These are phyloP conservation scores for Ziziphus jujuba DNA, from an alignment of 306 rosid genomes.

Conservation along the genomic window DNA sequence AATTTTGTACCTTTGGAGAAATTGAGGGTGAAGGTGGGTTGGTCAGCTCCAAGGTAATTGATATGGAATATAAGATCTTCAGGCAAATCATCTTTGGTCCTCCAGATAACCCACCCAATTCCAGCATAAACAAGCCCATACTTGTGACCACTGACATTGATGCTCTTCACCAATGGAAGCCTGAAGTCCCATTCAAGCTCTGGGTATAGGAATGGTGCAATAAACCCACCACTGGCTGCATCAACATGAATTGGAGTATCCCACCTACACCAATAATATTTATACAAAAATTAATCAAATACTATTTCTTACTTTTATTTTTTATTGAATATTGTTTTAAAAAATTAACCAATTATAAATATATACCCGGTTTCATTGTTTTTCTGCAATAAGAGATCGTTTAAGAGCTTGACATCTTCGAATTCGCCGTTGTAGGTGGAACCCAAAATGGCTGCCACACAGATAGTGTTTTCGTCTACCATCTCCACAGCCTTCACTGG, in stretches of 20 bases:
- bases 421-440: constrained; percentile 82
- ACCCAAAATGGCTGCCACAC: constrained; percentile 82
- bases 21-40: constrained; percentile 41
- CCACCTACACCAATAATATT: constrained; percentile 40
- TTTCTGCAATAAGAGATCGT: constrained; percentile 53
- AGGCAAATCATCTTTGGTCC: constrained; percentile 59
- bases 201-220: constrained; percentile 78
- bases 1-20: constrained; percentile 29
- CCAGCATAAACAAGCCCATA: constrained; percentile 89
- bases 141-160: constrained; percentile 83
- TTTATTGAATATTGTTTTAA: neutral
- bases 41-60: constrained; percentile 41
- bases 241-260: constrained; percentile 82
- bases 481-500: constrained; percentile 66
- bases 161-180: constrained; percentile 78
- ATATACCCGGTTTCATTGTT: constrained; percentile 59
- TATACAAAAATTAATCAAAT: neutral
- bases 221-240: constrained; percentile 82
- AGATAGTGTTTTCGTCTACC: constrained; percentile 83
- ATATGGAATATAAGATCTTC: constrained; percentile 58
- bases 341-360: neutral
- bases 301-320: too few relatives aligned
- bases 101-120: constrained; percentile 75
- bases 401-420: constrained; percentile 74
- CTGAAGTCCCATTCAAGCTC: constrained; percentile 86